Base-by-base conservation (phyloP, 1,284 basidiomycete genomes). In the Ceraceosorus guamensis region DNA sequence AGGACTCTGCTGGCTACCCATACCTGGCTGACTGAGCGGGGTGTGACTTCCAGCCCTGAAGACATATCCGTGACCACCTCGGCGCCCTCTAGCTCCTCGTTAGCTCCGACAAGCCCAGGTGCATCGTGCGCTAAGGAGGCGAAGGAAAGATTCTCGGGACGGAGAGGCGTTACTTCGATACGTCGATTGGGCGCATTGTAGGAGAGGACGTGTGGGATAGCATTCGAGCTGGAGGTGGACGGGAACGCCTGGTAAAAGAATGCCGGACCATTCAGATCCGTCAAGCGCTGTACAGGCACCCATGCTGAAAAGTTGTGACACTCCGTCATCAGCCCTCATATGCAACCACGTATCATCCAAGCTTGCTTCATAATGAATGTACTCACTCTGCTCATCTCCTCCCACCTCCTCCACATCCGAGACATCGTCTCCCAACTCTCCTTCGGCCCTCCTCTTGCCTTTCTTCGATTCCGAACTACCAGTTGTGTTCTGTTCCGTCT, bases 1-100 rank as follows among this genome's bases (percentile, higher is more conserved):
- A 52, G 56, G 5, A 58, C 46, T 16, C 53, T 13, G 6, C 18
- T 57, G 6, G 43, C 37, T 5, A 58, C 56, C 56, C 57, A 56
- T 0, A 58, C 56, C n/a, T 58, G 56, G 46, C 57, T 51, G 10
- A 58, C 55, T 5, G 30, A 30, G 31, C 31, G 24, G 14, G 53
- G 53, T n/a, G 30, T 11, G 45, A 46, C 45, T 7, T 52, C 50
- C 8, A 35, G 18, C 24, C 24, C 24, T 24, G 24, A 24, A 24
- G 24, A 24, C 24, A 24, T 24, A 24, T 24, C 24, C 13, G 13
- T 16, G 32, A 32, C 30, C 41, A 55, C 51, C 18, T n/a, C 52
- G n/a, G 50, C 24, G 48, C 50, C 51, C 13, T 48, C 37, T 35
- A 32, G 48, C 8, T 46, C 45, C 2, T 43, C 41, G 41, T 43